These are phyloP conservation scores for Castanea mollissima DNA, from an alignment of 306 rosid genomes.

Conservation along the genomic window DNA sequence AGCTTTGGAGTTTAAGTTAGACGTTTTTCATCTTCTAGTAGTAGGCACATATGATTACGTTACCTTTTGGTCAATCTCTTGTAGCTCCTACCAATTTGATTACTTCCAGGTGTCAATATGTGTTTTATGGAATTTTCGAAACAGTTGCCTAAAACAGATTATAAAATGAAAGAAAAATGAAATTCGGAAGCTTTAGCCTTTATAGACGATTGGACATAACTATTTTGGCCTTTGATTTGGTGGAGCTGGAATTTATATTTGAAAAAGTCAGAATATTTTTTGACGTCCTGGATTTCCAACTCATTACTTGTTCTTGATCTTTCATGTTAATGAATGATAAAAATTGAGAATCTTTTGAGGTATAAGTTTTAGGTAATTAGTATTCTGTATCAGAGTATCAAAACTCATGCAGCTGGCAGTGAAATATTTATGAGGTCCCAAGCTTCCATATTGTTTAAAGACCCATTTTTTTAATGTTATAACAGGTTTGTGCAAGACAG, in stretches of 20 bases:
- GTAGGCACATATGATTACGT: not conserved
- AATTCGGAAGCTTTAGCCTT: conserved; percentile 1
- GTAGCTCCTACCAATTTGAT: not conserved
- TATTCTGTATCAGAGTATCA: not conserved
- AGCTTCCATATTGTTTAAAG: conserved; percentile 1
- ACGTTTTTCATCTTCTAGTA: no score
- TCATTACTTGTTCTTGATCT: not conserved
- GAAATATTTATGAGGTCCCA: not conserved
- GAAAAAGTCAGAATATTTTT: not conserved
- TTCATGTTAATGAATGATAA: not conserved
- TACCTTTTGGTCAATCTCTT: not conserved
- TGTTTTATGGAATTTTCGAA: not conserved
- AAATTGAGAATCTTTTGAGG: not conserved
- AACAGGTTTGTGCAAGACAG: conserved; percentile 36
- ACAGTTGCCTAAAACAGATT: not conserved
- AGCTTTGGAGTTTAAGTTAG: not conserved
- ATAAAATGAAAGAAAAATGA: not conserved
- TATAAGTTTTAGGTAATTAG: not conserved
- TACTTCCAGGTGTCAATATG: not conserved
- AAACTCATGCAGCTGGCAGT: not conserved
- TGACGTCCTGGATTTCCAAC: not conserved
- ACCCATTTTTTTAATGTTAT: not conserved
- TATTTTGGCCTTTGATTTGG: not conserved
- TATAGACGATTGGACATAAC: not conserved
- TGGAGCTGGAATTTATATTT: not conserved